These are phyloP conservation scores for Saccharomyces kudriavzevii DNA, from an alignment of 805 yeast species.

Conservation along the genomic window DNA sequence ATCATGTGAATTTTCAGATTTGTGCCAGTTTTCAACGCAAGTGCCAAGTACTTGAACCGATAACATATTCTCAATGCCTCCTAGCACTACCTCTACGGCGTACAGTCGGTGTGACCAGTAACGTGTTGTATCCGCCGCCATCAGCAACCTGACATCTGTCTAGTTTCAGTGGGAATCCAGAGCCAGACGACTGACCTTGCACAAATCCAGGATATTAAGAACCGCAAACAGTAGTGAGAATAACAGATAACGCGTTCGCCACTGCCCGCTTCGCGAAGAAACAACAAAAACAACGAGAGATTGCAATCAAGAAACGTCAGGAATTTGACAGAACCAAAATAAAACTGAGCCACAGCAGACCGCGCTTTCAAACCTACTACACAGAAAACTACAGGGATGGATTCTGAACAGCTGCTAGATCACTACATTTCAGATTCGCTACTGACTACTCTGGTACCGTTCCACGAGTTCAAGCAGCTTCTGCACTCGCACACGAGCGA, in stretches of 20 bases:
- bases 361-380: not conserved
- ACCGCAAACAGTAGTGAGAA: not conserved
- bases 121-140: not conserved
- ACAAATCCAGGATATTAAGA: not conserved
- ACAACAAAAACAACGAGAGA: not conserved
- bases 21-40: not conserved
- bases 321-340: not conserved
- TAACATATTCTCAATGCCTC: not conserved
- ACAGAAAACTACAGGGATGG: not conserved
- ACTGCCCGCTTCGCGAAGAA: not conserved
- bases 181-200: not conserved
- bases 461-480: not conserved
- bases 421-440: not conserved
- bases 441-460: not conserved
- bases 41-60: not conserved
- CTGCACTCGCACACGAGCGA: not conserved
- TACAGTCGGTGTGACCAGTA: not conserved
- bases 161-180: too few relatives aligned
- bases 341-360: not conserved
- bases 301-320: not conserved
- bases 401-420: not conserved
- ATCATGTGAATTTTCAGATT: too few relatives aligned
- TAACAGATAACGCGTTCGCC: not conserved
- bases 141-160: not conserved
- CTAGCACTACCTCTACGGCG: not conserved